Base-by-base conservation (phyloP, 441 rosid genomes). In the Capsella rubella region DNA sequence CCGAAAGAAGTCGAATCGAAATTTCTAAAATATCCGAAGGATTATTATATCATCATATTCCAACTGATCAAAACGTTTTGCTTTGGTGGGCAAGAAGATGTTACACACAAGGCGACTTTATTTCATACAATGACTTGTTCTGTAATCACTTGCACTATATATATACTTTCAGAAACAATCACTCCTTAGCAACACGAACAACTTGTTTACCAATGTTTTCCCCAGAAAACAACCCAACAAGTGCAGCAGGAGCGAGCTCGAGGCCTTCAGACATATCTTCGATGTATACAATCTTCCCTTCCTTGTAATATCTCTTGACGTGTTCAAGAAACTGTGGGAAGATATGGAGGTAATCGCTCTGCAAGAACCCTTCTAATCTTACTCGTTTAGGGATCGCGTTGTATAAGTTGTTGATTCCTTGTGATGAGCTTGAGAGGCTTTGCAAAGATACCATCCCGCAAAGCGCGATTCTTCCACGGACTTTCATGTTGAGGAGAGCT, bases 391-490 rank as follows among this genome's bases (percentile, higher is more conserved):
- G 27, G 42, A 87, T 50, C 4, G 89, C 80, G 16, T 64, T 76
- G 77, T 14, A 80, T 77, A 88, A 14, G 72, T 88, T 84, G 39
- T 83, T 85, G 54, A 92, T 74, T 54, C 89, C 92, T 34, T 64
- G 69, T 6, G 80, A 57, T 13, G 80, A 64, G 58, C 77, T 69
- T 16, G 78, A 72, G 21, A 80, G 75, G 16, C 85, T 82, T 37
- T 79, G 79, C 27, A 73, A 47, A 39, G 95, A 89, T 34, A 91
- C 85, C 97, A 91, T 89, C 59, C 97, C 97, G 1, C 95, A 91
- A 3, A 85, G 89, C 0, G 97, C 95, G 31, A 91, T 83, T 49
- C 89, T 71, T 15, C 95, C 95, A 54, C 72, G 74, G 28, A 76
- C 67, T 40, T 78, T 78, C 97, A 89, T 91, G 82, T 86, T 91